Base-by-base conservation (phyloP, 768 basidiomycete genomes). In the Hypsizygus marmoreus region DNA sequence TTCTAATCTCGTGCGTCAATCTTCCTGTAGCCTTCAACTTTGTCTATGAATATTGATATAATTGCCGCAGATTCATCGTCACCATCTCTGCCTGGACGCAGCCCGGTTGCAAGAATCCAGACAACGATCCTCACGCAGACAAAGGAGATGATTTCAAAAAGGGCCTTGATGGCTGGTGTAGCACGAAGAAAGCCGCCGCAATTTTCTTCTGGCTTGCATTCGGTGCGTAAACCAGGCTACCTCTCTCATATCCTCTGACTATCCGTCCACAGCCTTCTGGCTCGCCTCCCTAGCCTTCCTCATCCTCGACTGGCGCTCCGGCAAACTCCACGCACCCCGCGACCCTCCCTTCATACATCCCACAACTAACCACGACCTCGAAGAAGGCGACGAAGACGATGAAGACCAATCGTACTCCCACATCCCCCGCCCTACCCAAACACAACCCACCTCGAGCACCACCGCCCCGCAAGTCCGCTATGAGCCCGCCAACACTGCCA, bases 121-220 rank as follows among this genome's bases (percentile, higher is more conserved):
- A 73, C 40, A 81, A 88, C 3, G 94, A 97, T 56, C 95, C 94
- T 4, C 76, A 92, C 61, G 85, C 74, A 39, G 62, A 65, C 24
- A 74, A 81, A 10, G 85, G 88, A 14, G 70, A 76, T 23, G 79
- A 74, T 47, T 97, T 87, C 63, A 76, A 77, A 51, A 73, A 74
- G 4, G 90, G 72, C 14, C 72, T 97, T 2, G 67, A 76, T 3
- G 82, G 88, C 0, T 97, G 91, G 89, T 97, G 94, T 66, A 82
- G 74, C 52, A 95, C 94, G 6, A 97, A 97, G 71, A 93, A 91
- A 57, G 94, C 94, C 2, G 90, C 80, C 0, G 82, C 82, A 4
- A 80, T 95, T 35, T 97, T 97, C 68, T 86, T 94, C 62, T 95
- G 93, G 94, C 63, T 92, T 7, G 73, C 81, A 1, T 89, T 91